phyloP scores from a whole-genome alignment of 192 early-diverging fungal genomes.

The Dimargaris xerosporica region DNA sequence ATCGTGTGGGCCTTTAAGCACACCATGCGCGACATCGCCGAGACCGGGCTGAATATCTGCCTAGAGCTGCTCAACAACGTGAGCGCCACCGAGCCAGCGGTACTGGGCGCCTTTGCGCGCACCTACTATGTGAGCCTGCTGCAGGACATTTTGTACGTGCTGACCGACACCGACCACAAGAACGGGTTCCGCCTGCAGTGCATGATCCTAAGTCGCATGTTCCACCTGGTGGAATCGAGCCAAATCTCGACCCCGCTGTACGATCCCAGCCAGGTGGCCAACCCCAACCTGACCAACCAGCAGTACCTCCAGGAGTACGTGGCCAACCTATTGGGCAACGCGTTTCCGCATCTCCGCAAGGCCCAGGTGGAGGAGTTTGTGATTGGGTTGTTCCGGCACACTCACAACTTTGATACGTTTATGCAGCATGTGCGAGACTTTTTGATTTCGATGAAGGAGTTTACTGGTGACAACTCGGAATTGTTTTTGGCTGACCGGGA shows the following conservation, averaged over 20 bases:
- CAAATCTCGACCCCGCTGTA: constrained; percentile 79
- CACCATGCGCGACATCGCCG: constrained; percentile 94
- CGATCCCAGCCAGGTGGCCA: constrained; percentile 49
- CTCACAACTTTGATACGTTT: constrained; percentile 71
- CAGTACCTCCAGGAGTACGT: constrained; percentile 75
- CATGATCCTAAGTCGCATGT: constrained; percentile 78
- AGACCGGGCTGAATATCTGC: constrained; percentile 74
- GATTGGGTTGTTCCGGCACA: constrained; percentile 67
- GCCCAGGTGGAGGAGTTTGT: constrained; percentile 78
- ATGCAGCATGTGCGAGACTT: constrained; percentile 93
- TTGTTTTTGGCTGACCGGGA: constrained; percentile 86
- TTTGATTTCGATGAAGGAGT: constrained; percentile 86
- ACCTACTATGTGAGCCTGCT: constrained; percentile 80
- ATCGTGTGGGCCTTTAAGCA: constrained; percentile 99
- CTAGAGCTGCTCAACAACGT: constrained; percentile 79
- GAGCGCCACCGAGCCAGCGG: constrained; percentile 44
- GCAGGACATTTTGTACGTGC: constrained; percentile 92
- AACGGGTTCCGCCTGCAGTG: constrained; percentile 89
- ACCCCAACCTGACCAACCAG: constrained; percentile 64
- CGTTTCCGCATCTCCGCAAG: constrained; percentile 85
- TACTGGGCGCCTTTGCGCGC: constrained; percentile 81
- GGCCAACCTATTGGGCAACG: constrained; percentile 60
- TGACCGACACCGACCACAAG: constrained; percentile 95
- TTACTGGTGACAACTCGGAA: constrained; percentile 72
- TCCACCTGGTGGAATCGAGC: constrained; percentile 68